A percentile compares a stretch with the other conserved stretches of the same genome.
These are phyloP conservation scores for Thozetella sp. DNA, from an alignment of 495 filamentous ascomycete genomes.

Conservation along the genomic window DNA sequence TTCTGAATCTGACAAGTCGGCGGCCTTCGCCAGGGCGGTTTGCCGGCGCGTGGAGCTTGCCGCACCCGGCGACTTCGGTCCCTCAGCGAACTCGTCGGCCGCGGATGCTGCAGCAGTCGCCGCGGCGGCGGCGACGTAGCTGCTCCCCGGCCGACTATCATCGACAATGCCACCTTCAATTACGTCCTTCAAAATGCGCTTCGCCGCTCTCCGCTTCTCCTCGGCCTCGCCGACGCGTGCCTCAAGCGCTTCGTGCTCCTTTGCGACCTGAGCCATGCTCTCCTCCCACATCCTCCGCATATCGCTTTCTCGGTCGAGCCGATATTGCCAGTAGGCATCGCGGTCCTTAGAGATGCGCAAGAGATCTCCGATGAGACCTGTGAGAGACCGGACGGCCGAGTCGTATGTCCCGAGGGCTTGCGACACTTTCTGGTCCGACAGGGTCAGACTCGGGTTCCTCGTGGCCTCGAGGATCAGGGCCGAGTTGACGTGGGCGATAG, in stretches of 20 bases:
- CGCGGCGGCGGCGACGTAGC: slow-evolving; percentile 26
- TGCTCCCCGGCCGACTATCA: slow-evolving; percentile 42
- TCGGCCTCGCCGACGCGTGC: slow-evolving; percentile 87
- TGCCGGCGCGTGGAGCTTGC: slow-evolving; percentile 47
- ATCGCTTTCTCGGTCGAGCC: slow-evolving; percentile 84
- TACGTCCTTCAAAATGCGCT: slow-evolving; percentile 85
- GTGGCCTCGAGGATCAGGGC: slow-evolving; percentile 75
- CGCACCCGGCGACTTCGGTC: slow-evolving; percentile 42
- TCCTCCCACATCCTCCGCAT: slow-evolving; percentile 97
- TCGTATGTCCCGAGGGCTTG: slow-evolving; percentile 89
- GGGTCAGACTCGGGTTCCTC: slow-evolving; percentile 66
- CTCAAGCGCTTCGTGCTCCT: slow-evolving; percentile 90
- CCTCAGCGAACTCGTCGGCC: slow-evolving; percentile 26
- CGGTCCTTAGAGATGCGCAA: slow-evolving; percentile 90
- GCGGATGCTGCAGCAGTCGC: slow-evolving; percentile 27
- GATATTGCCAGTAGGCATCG: slow-evolving; percentile 95
- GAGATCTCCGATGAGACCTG: slow-evolving; percentile 82
- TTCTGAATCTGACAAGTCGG: slow-evolving; percentile 74
- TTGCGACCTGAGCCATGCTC: slow-evolving; percentile 91
- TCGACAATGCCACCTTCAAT: slow-evolving; percentile 62
- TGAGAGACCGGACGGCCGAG: slow-evolving; percentile 83
- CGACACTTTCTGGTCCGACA: slow-evolving; percentile 74
- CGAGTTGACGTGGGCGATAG: slow-evolving; percentile 78
- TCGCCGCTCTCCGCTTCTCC: slow-evolving; percentile 84
- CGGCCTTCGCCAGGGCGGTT: slow-evolving; percentile 61